phyloP scores from a whole-genome alignment of 2,329 filamentous ascomycete genomes.

The Epichloe typhina region DNA sequence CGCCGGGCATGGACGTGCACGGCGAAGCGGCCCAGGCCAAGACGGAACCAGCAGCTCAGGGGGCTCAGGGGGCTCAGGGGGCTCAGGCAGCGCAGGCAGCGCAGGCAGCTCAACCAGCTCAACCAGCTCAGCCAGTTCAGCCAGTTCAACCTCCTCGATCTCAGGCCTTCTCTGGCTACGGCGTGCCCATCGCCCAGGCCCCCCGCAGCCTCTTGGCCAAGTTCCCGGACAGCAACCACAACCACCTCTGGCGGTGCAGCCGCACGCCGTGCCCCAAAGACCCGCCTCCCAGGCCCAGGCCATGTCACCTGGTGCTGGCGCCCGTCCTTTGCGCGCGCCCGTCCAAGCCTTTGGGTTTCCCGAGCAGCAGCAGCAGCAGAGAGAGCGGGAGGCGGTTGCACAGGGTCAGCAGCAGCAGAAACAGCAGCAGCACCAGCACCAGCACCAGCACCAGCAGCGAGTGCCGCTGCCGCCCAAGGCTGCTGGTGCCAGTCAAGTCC shows the following conservation, averaged over 20 bases:
- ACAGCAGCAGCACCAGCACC: constrained; percentile 14
- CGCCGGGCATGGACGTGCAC: constrained; percentile 29
- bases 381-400: constrained; percentile 6
- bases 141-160: constrained; percentile 16
- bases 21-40: constrained; percentile 34
- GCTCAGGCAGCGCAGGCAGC: constrained; percentile 6
- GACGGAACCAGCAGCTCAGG: constrained; percentile 23
- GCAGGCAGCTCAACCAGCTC: constrained; percentile 9
- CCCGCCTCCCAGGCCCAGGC: constrained; percentile 28
- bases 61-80: too few relatives aligned
- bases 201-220: constrained; percentile 11
- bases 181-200: constrained; percentile 33
- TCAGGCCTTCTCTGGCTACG: constrained; percentile 29
- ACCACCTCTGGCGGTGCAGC: constrained; percentile 18
- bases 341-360: constrained; percentile 29
- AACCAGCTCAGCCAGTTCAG: too few relatives aligned
- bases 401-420: constrained; percentile 14
- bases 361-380: constrained; percentile 20
- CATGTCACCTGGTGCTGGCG: constrained; percentile 30
- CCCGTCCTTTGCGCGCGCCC: constrained; percentile 30
- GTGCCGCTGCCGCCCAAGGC: constrained; percentile 3
- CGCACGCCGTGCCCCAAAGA: constrained; percentile 26
- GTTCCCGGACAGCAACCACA: constrained; percentile 12
- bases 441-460: too few relatives aligned
- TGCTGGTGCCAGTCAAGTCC: constrained; percentile 1